Percentiles rank a stretch among this genome's conserved stretches.
These are phyloP conservation scores for Calonectria honghensis DNA, from an alignment of 2,329 filamentous ascomycete species.

Conservation along the genomic window DNA sequence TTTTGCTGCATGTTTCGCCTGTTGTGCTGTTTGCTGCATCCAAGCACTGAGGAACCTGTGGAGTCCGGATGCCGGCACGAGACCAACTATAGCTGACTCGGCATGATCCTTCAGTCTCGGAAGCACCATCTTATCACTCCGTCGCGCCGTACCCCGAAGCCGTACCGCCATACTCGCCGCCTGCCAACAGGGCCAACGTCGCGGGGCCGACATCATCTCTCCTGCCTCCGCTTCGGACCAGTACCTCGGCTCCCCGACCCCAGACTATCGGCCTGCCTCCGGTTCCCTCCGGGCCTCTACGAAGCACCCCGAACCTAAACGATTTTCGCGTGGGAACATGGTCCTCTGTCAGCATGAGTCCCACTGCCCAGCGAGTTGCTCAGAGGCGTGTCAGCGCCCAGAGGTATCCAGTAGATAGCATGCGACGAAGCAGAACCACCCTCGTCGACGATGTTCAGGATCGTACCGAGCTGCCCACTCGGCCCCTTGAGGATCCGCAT, in stretches of 20 bases:
- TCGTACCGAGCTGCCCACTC: slow-evolving; percentile 51
- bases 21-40: slow-evolving; percentile 32
- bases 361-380: slow-evolving; percentile 76
- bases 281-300: slow-evolving; percentile 64
- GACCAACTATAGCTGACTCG: slow-evolving; percentile 47
- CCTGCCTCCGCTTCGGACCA: slow-evolving; percentile 46
- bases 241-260: slow-evolving; percentile 55
- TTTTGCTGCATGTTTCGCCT: slow-evolving; percentile 26
- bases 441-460: slow-evolving; percentile 46
- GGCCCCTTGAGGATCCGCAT: slow-evolving; percentile 79
- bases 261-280: slow-evolving; percentile 70
- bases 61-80: slow-evolving; percentile 42
- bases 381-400: slow-evolving; percentile 74
- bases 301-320: slow-evolving; percentile 65
- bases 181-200: slow-evolving; percentile 43
- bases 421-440: slow-evolving; percentile 48
- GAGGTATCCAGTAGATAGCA: slow-evolving; percentile 58
- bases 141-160: slow-evolving; percentile 67
- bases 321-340: slow-evolving; percentile 76
- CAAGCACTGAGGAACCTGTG: slow-evolving; percentile 23
- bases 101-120: slow-evolving; percentile 69
- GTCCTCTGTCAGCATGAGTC: slow-evolving; percentile 74
- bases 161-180: slow-evolving; percentile 71
- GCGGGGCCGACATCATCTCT: slow-evolving; percentile 45
- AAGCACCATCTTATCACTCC: slow-evolving; percentile 79